Base-by-base conservation (phyloP, 805 yeast genomes). In the Jamesozyma hellenica region DNA sequence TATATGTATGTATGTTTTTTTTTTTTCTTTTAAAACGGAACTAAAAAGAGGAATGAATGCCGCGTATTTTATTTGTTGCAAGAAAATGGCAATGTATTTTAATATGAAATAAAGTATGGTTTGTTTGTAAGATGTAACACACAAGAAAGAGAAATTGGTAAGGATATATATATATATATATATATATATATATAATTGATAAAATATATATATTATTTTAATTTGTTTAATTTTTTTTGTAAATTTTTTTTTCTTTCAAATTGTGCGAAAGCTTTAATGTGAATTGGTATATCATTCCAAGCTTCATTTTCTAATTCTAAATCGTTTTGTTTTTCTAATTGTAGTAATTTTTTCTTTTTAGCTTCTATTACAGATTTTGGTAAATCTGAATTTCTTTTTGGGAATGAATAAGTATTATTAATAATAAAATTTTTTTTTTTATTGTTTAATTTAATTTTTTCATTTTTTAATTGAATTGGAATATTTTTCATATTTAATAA, bases 231-330 rank as follows among this genome's bases (percentile, higher is more conserved):
- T 27, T 39, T 48, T 19, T 35, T 36, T 40, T 63, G 65, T 35
- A 62, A 52, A 46, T 77, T 75, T 54, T 82, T 61, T 53, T 67
- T 67, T 62, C 76, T 77, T 60, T 88, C 96, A 38, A 86, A 75
- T 49, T 82, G 81, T 1, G 94, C 86, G 66, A 88, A 90, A 4
- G 76, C 96, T 43, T 75, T 71, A 49, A 90, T 77, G 17, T 82
- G 77, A 12, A 80, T 68, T 8, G 94, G 94, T 39, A 88, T 79
- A 39, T 73, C 73, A 17, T 65, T 62, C 75, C 75, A 71, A 4
- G 65, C 72, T 9, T 63, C 69, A 14, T 47, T 60, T 6, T 64
- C 68, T 15, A 46, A 60, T 0, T 44, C 55, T 2, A 55, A 57
- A 28, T 35, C 34, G 32, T 35, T 23, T n/a, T 32, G 12, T 19